Evolutionary conservation across 2,329 filamentous ascomycete species (phyloP).

Genomic region (Penicillium sp.): DNA sequence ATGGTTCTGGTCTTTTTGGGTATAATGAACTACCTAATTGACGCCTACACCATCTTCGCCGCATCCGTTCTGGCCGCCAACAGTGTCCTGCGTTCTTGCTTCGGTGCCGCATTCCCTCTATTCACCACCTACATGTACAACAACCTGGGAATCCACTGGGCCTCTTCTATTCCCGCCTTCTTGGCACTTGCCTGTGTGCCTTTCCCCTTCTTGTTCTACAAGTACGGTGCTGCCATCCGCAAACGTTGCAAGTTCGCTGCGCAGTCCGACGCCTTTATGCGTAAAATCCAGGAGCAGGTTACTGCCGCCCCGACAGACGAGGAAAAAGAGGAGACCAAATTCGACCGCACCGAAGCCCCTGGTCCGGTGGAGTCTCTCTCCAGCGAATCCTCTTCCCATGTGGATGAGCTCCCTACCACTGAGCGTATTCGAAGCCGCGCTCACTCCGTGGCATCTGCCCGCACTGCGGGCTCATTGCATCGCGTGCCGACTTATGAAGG

Average conservation of each 20-base stretch:
- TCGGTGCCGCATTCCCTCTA: conserved; percentile 33
- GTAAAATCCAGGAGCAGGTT: conserved; percentile 37
- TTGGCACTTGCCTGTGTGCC: conserved; percentile 30
- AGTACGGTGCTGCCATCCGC: conserved; percentile 29
- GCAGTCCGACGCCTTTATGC: conserved; percentile 42
- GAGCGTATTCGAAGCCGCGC: conserved; percentile 32
- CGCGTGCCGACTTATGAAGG: conserved; percentile 44
- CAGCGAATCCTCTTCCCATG: conserved; percentile 30
- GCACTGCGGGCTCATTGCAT: conserved; percentile 25
- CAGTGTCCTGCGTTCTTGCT: conserved; percentile 29
- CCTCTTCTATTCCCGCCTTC: conserved; percentile 30
- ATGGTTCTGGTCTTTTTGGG: conserved; percentile 32
- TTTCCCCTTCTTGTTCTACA: conserved; percentile 34
- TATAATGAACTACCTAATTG: conserved; percentile 34
- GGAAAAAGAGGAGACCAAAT: conserved; percentile 28
- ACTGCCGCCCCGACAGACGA: conserved; percentile 18
- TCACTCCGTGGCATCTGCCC: conserved; percentile 33
- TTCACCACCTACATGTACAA: conserved; percentile 33
- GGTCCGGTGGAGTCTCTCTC: conserved; percentile 27
- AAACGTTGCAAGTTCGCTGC: conserved; percentile 31
- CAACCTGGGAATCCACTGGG: conserved; percentile 32
- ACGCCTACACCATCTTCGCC: conserved; percentile 33
- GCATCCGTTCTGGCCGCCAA: conserved; percentile 31
- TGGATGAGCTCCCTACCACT: conserved; percentile 22
- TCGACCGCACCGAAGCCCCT: conserved; percentile 41